Base-by-base conservation (phyloP, 768 basidiomycete species). In the Daedaleopsis sinensis region DNA sequence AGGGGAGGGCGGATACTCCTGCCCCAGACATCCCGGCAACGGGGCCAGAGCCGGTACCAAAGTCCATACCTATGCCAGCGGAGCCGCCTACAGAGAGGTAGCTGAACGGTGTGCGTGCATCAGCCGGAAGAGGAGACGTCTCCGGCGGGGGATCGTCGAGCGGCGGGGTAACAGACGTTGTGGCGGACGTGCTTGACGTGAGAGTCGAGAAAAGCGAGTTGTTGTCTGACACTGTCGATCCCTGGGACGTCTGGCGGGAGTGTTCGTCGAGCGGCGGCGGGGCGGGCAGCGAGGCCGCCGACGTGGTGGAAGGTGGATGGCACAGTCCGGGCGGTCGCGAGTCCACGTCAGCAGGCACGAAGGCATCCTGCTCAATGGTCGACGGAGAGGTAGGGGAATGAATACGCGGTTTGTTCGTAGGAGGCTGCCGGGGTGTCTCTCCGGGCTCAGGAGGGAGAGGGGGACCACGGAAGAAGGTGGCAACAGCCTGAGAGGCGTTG, bases 41-140 rank as follows among this genome's bases (percentile, higher is more conserved):
- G 6, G 47, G 18, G 12, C 44, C 18, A 16, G 27, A 13, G 1
- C 47, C 46, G 53, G 52, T 39, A 47, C 55, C 38, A 23, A 46
- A n/a, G 12, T 62, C 32, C 21, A 21, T 12, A 42, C 39, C 39
- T 18, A 42, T 13, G 24, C 21, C 46, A 47, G 46, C 15, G 12
- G 19, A 6, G n/a, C n/a, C 11, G 8, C 19, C 47, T 6, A 9
- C 11, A 21, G 56, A 44, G 57, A 89, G 74, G 67, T 89, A 89
- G 18, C 82, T 82, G 67, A 89, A 89, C 1, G 87, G 88, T 68
- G 84, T 84, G 18, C 78, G 78, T 21, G 72, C 63, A 0, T 59
- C 61, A 0, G 71, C 42, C 10, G 63, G 62, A 13, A 12, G 21
- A 27, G 48, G 16, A 21, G 1, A 23, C 32, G 27, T 13, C 15